Evolutionary conservation across 306 rosid species (phyloP), one percentile per base, ranked within the genome.

Genomic region (Cajanus cajan): DNA sequence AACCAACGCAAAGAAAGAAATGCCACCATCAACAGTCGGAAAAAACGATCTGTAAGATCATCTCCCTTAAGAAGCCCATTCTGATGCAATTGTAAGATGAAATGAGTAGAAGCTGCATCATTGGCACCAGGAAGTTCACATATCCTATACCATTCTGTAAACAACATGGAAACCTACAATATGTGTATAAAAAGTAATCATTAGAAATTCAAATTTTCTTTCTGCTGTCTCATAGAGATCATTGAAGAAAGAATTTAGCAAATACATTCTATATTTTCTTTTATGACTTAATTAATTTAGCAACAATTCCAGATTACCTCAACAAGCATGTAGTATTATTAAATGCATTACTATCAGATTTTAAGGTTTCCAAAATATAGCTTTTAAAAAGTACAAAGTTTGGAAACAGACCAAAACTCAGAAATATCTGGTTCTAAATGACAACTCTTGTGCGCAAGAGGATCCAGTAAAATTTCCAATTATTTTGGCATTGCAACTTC

Each of bases 61-160:
- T 96, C 99, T 36, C 97, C 98, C 87, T 96, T 93, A 64, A 96
- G 85, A 36, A 93, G 74, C 57, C 98, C 99, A 73, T 78, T 88
- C 77, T 93, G 94, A 79, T 91, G 92, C 75, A 96, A 82, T 71
- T 96, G 96, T 59, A 87, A 31, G 75, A 91, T 83, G 82, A 87
- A 93, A 84, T 89, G 93, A 64, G 91, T 7, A 80, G 83, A 80
- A 40, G 90, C 85, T 24, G 86, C 80, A 77, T 93, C 99, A 33
- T 87, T 91, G 71, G 89, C 85, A 83, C 93, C 92, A 36, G 98
- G 94, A 44, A 86, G 91, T 71, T 96, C 99, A 80, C 97, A 96
- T 67, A 93, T 89, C 68, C 86, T 86, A 85, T 87, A 96, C 99
- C 98, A 96, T 70, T 96, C 96, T 4, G 88, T 77, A 45, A 93